These are phyloP conservation scores for Elymus sibiricus DNA, from an alignment of 176 grass and related monocot genomes.

Conservation along the genomic window DNA sequence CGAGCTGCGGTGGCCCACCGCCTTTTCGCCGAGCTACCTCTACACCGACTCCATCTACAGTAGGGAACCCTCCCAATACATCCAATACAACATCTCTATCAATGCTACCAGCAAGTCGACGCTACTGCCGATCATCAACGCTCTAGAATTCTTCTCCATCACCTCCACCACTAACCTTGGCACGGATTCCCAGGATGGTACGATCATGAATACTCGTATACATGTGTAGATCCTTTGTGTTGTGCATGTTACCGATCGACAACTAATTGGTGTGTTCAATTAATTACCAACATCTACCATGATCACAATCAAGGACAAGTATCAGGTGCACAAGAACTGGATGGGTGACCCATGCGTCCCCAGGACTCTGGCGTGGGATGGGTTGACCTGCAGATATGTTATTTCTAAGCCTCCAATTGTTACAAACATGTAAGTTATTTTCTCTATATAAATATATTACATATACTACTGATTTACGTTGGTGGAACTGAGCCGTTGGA, in stretches of 20 bases:
- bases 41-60: neutral
- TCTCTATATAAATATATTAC: no score
- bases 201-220: neutral
- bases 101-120: constrained; percentile 34
- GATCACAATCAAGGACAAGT: constrained; percentile 34
- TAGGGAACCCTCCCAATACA: neutral
- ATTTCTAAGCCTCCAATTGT: constrained; percentile 41
- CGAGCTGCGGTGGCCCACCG: neutral
- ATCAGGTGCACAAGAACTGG: constrained; percentile 52
- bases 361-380: constrained; percentile 38
- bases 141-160: constrained; percentile 37
- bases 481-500: neutral
- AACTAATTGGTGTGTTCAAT: no score
- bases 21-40: constrained; percentile 20
- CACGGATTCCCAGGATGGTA: constrained; percentile 48
- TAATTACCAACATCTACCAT: constrained; percentile 42
- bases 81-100: constrained; percentile 22
- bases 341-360: constrained; percentile 68
- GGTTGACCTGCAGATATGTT: constrained; percentile 49
- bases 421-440: constrained; percentile 19
- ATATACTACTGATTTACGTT: neutral
- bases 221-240: neutral
- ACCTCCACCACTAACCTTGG: neutral
- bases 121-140: constrained; percentile 59
- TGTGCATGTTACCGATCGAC: neutral